Evolutionary conservation across 2,329 filamentous ascomycete species (phyloP), one percentile per base, ranked within the genome.

Genomic region (Knoxdaviesia capensis): DNA sequence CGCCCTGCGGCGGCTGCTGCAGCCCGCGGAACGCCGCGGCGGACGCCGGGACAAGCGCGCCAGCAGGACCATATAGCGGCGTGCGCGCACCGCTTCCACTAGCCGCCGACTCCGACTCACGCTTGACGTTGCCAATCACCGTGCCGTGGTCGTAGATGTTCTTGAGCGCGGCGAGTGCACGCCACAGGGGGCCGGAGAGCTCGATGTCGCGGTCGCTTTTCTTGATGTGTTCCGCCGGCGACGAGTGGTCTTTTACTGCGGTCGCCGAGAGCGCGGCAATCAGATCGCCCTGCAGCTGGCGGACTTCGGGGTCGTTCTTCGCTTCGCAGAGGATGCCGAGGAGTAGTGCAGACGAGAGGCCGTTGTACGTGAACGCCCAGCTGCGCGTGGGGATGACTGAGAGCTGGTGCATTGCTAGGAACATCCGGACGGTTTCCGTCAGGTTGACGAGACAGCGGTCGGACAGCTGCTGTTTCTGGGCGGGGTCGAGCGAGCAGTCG

Each of bases 301-400:
- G 66, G 2, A 78, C 69, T 50, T 77, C 74, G 0, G 69, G 69
- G 45, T 78, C 73, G 3, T 68, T 61, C 53, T 77, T 76, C 2
- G 73, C 76, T 48, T 77, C 73, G 40, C 69, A 70, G 1, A 77
- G 52, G 41, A 79, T 75, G 10, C 74, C 74, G 6, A 79, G 66
- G 4, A 79, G 59, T 4, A 79, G 63, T 1, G 74, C 74, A 0
- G 74, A 79, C 6, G 74, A 78, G 6, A 79, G 63, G 1, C 74
- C 73, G 49, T 79, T 73, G 44, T 78, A 78, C 1, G 74, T 79
- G 46, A 78, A 78, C 0, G 74, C 74, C 74, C 74, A 79, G 44
- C 71, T 77, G 30, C 74, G 62, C 0, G 74, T 79, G 1, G 74
- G 74, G 39, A 78, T 77, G 6, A 75, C 69, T 2, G 73, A 77